A percentile compares a stretch with the other conserved stretches of the same genome.
Evolutionary conservation across 2,329 filamentous ascomycete genomes (phyloP).

Genomic region (Colletotrichum sojae): DNA sequence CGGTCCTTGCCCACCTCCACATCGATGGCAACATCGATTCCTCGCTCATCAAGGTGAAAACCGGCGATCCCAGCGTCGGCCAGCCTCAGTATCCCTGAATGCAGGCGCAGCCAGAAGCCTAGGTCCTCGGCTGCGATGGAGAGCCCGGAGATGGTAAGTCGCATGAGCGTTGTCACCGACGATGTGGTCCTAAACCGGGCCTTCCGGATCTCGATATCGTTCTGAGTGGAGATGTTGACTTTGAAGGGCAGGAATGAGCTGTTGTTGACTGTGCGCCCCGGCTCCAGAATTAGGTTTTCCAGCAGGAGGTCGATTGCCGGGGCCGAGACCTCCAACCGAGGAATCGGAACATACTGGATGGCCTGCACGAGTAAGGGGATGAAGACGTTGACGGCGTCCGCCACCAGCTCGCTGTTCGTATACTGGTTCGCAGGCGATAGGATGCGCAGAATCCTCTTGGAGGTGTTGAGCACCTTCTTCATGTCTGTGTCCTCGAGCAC

Average conservation of each 20-base stretch:
- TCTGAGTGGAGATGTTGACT: conserved; percentile 85
- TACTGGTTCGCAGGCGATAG: conserved; percentile 76
- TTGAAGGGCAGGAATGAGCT: conserved; percentile 92
- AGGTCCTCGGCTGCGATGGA: conserved; percentile 89
- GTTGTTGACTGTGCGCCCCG: conserved; percentile 85
- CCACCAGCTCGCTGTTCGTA: conserved; percentile 79
- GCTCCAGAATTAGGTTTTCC: conserved; percentile 92
- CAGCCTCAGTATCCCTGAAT: conserved; percentile 81
- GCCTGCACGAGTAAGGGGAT: conserved; percentile 82
- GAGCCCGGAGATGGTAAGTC: conserved; percentile 84
- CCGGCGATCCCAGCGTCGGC: conserved; percentile 88
- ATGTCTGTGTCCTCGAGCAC: conserved; percentile 81
- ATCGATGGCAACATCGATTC: conserved; percentile 88
- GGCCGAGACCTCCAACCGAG: conserved; percentile 87
- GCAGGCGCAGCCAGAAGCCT: conserved; percentile 89
- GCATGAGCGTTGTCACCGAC: conserved; percentile 77
- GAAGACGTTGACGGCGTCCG: conserved; percentile 85
- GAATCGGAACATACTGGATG: conserved; percentile 91
- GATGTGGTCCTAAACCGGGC: conserved; percentile 78
- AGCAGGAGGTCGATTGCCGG: conserved; percentile 88
- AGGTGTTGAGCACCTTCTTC: conserved; percentile 76
- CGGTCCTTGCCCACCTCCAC: conserved; percentile 84
- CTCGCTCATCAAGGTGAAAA: conserved; percentile 87
- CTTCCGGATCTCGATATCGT: conserved; percentile 89
- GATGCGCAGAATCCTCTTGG: conserved; percentile 76